A percentile compares a stretch with the other conserved stretches of the same genome.
Evolutionary conservation across 805 yeast species (phyloP).

Genomic region (Ogataea neopini): DNA sequence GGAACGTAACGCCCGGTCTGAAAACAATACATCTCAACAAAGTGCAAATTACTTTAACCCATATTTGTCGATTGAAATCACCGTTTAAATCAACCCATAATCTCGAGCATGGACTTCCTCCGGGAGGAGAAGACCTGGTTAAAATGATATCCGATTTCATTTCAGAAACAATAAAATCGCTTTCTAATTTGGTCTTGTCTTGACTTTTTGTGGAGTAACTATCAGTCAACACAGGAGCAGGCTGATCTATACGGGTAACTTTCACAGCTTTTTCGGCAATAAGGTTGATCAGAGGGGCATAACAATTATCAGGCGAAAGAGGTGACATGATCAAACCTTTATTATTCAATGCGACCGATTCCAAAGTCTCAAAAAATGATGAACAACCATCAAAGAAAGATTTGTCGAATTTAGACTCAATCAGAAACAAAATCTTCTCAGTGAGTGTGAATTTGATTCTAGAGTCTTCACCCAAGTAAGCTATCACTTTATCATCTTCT

Average conservation of each 20-base stretch:
- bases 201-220: conserved; percentile 77
- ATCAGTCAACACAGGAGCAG: conserved; percentile 46
- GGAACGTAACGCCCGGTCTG: conserved; percentile 53
- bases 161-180: conserved; percentile 52
- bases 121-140: conserved; percentile 47
- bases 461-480: conserved; percentile 47
- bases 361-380: conserved; percentile 44
- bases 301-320: conserved; percentile 60
- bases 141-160: conserved; percentile 16
- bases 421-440: conserved; percentile 48
- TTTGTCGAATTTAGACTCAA: conserved; percentile 40
- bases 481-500: conserved; percentile 57
- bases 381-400: conserved; percentile 48
- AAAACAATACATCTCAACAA: conserved; percentile 47
- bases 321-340: conserved; percentile 59
- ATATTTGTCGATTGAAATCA: conserved; percentile 53
- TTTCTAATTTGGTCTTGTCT: conserved; percentile 65
- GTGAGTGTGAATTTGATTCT: conserved; percentile 57
- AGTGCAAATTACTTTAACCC: conserved; percentile 57
- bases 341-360: conserved; percentile 41
- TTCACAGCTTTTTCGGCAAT: conserved; percentile 44
- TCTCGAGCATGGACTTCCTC: conserved; percentile 60
- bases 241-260: conserved; percentile 56
- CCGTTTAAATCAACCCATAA: conserved; percentile 76
- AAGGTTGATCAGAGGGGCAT: conserved; percentile 61